Evolutionary conservation across 768 basidiomycete genomes (phyloP).

Genomic region (Russula lepida): DNA sequence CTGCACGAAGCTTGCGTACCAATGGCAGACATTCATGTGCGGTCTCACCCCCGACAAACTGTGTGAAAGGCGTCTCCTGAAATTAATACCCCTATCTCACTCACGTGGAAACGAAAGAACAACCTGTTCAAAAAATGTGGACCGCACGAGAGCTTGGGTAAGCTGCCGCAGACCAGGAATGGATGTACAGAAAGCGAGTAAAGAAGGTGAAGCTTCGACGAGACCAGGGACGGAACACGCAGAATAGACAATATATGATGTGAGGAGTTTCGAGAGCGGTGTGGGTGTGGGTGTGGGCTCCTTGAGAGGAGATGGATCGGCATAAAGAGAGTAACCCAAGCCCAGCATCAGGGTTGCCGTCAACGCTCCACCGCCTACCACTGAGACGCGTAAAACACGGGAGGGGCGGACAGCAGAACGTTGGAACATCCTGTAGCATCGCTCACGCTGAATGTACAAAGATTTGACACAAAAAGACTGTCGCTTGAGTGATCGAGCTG

Average conservation of each 20-base stretch:
- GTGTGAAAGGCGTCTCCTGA: background rate
- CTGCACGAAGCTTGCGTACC: constrained; percentile 49
- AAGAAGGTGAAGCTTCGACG: constrained; percentile 63
- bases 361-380: constrained; percentile 7
- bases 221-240: constrained; percentile 69
- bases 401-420: background rate
- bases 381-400: constrained; percentile 10
- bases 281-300: constrained; percentile 18
- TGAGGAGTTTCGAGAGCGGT: constrained; percentile 37
- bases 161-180: constrained; percentile 51
- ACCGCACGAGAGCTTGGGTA: constrained; percentile 59
- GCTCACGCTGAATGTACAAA: background rate
- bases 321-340: constrained; percentile 19
- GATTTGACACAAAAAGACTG: background rate
- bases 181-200: constrained; percentile 52
- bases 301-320: constrained; percentile 20
- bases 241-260: constrained; percentile 76
- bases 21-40: constrained; percentile 59
- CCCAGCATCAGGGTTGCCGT: constrained; percentile 15
- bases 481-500: background rate
- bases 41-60: constrained; percentile 90
- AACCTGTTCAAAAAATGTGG: constrained; percentile 83
- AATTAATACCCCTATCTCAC: background rate
- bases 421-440: background rate
- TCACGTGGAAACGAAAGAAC: constrained; percentile 11